phyloP scores from a whole-genome alignment of 352 stramenopile species.

The Thalassiosira hispida region DNA sequence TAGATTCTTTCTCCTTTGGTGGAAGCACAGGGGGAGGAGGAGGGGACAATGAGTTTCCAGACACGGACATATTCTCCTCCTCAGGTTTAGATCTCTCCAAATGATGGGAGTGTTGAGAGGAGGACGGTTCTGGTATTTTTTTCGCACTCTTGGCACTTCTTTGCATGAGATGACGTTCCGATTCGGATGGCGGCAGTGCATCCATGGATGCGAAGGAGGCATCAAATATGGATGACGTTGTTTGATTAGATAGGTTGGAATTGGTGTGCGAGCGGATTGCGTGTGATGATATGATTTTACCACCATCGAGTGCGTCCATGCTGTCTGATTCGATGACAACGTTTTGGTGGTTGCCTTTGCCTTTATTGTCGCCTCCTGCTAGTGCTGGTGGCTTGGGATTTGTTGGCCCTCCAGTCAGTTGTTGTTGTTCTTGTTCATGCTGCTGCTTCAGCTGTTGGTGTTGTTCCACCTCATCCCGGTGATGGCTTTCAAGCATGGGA shows the following conservation, averaged over 20 bases:
- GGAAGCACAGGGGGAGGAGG: too few species aligned
- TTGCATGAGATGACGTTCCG: neutral
- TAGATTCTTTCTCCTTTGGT: neutral
- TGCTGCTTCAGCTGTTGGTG: neutral
- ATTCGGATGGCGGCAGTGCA: neutral
- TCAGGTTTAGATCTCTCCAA: too few species aligned
- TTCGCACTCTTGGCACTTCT: neutral
- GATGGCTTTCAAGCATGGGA: neutral
- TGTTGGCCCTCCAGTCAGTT: too few species aligned
- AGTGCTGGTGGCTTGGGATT: too few species aligned
- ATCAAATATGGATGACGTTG: neutral
- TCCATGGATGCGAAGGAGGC: neutral
- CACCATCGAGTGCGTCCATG: neutral
- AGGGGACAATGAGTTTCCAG: too few species aligned
- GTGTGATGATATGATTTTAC: neutral
- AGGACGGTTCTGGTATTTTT: neutral
- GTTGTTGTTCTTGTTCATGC: neutral
- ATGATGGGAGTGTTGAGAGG: neutral
- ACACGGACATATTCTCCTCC: neutral
- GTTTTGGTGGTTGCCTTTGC: neutral
- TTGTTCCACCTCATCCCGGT: neutral
- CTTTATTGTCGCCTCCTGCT: neutral
- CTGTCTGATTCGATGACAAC: neutral
- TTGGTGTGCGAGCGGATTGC: too few species aligned
- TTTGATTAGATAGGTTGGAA: neutral